These are phyloP conservation scores for Heliocybe sulcata DNA, from an alignment of 1,284 basidiomycete genomes.

Conservation along the genomic window DNA sequence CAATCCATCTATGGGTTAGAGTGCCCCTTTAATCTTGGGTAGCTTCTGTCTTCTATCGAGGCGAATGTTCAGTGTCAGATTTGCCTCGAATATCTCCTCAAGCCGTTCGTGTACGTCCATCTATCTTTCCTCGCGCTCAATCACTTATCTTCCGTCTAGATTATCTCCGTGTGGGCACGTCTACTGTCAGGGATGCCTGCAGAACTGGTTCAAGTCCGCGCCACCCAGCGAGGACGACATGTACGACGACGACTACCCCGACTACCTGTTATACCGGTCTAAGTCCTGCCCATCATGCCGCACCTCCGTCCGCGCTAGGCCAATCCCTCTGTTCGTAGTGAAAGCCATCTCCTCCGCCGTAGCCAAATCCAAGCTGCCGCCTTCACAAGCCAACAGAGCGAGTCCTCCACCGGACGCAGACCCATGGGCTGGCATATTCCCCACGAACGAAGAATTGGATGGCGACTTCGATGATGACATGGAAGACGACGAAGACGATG, in stretches of 20 bases:
- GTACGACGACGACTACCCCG: constrained; percentile 41
- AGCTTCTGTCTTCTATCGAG: constrained; percentile 53
- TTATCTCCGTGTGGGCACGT: constrained; percentile 70
- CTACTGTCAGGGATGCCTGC: constrained; percentile 58
- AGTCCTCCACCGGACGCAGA: constrained; percentile 33
- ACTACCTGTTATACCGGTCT: constrained; percentile 44
- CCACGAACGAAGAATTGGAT: constrained; percentile 31
- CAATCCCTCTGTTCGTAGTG: constrained; percentile 60
- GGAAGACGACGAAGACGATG: constrained; percentile 25
- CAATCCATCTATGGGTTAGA: no score
- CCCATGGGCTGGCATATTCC: constrained; percentile 65
- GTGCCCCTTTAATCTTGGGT: constrained; percentile 4
- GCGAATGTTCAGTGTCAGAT: constrained; percentile 61
- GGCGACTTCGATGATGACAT: constrained; percentile 32
- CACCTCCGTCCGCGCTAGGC: constrained; percentile 43
- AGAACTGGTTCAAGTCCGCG: constrained; percentile 68
- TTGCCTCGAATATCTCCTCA: constrained; percentile 59
- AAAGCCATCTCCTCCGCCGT: constrained; percentile 49
- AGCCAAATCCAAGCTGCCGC: constrained; percentile 29
- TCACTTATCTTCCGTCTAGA: constrained; percentile 22
- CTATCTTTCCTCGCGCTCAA: neutral
- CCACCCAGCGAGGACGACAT: constrained; percentile 48
- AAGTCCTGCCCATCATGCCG: constrained; percentile 72
- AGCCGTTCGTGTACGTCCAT: constrained; percentile 54
- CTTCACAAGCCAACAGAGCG: constrained; percentile 13